Evolutionary conservation across 2,329 filamentous ascomycete species (phyloP).

Genomic region (Bimuria novae-zelandiae): DNA sequence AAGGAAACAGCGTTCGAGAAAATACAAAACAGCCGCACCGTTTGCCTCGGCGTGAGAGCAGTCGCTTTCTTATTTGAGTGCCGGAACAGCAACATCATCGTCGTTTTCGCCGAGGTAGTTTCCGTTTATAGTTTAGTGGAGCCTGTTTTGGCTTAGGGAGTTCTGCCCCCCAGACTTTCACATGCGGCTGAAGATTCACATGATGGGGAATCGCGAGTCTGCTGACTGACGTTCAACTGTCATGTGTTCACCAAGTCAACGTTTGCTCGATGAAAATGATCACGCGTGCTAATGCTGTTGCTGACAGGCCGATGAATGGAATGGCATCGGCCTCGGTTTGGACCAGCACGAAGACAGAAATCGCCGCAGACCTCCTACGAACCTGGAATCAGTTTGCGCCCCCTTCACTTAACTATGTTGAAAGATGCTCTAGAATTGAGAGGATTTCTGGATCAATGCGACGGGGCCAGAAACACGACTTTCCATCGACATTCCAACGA

Average conservation of each 20-base stretch:
- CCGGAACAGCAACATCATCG: slow-evolving; percentile 10
- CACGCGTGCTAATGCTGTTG: no score
- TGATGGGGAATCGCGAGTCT: slow-evolving; percentile 1
- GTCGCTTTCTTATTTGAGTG: slow-evolving; percentile 16
- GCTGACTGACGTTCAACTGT: background rate
- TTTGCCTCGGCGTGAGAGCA: slow-evolving; percentile 3
- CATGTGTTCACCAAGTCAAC: background rate
- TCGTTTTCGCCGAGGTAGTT: slow-evolving; percentile 19
- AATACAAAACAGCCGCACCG: background rate
- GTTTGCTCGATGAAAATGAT: background rate
- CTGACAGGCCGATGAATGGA: no score
- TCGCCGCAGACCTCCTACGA: no score
- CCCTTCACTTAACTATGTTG: no score
- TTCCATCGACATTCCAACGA: no score
- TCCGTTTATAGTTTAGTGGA: slow-evolving; percentile 15
- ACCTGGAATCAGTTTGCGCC: no score
- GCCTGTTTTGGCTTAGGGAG: background rate
- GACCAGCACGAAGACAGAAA: no score
- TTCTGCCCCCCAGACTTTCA: slow-evolving; percentile 22
- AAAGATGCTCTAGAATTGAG: no score
- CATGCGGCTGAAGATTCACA: slow-evolving; percentile 24
- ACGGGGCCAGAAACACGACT: no score
- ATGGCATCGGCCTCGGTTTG: no score
- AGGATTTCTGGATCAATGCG: no score
- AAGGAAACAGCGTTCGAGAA: slow-evolving; percentile 9